Base-by-base conservation (phyloP, 2,329 filamentous ascomycete genomes). In the Thelonectria rubi region DNA sequence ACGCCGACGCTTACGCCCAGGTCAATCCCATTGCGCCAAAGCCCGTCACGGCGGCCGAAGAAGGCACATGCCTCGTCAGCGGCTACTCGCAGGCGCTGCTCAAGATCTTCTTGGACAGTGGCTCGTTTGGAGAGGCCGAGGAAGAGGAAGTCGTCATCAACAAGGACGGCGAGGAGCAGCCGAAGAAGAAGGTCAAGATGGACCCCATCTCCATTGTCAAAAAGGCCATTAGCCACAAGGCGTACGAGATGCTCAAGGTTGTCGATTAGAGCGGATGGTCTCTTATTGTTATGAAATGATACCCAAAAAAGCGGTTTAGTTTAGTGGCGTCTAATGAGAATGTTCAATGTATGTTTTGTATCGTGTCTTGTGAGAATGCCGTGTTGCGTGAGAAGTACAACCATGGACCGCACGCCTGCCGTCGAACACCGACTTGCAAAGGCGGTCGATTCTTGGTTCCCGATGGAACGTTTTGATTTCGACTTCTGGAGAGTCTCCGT, bases 31-130 rank as follows among this genome's bases (percentile, higher is more conserved):
- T 65, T 2, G 79, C 79, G 1, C 78, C 79, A 5, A 87, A 86
- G 74, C 84, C 84, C 1, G 80, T 83, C 4, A 78, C 73, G 1
- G 77, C 75, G n/a, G 75, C 77, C 1, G 75, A 83, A 52, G 60
- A 72, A 39, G 81, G 82, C 21, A 83, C 81, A 5, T 76, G 78
- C 40, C 66, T 87, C 24, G 82, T 86, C n/a, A 82, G 78, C 55
- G 84, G 84, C 1, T 86, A 87, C 72, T 84, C 81, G 2, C 85
- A 86, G 75, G 84, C 76, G 1, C 80, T 86, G 81, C 72, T 88
- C 65, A 86, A 86, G 76, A 80, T 83, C 9, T 87, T 88, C 63
- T 65, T 88, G 46, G 83, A 85, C 2, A 77, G 75, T 17, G 83
- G 81, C 0, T 73, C 74, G 0, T 83, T 86, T 57, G 77, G 78